phyloP scores from a whole-genome alignment of 306 rosid species.

The Trifolium pratense region DNA sequence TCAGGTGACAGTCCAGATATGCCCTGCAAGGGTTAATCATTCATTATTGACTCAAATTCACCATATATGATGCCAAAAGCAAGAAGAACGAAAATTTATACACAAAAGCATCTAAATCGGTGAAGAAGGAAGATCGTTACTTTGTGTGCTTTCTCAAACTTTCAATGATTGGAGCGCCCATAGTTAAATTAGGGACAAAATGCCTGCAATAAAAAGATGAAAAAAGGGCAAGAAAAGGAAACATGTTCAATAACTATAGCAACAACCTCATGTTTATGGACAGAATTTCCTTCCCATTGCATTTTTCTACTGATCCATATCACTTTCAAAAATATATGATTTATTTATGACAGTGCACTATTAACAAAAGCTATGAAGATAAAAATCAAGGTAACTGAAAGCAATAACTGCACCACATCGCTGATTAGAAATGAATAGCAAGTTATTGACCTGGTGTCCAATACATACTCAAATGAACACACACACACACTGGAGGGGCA shows the following conservation, averaged over 20 bases:
- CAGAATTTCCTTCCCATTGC: conserved; percentile 9
- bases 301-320: background rate
- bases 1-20: conserved; percentile 95
- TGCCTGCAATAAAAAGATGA: conserved; percentile 59
- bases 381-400: background rate
- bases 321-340: conserved; percentile 9
- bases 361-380: background rate
- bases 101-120: background rate
- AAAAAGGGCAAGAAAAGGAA: conserved; percentile 28
- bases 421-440: background rate
- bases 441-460: no score
- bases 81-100: background rate
- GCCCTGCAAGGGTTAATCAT: conserved; percentile 57
- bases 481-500: no score
- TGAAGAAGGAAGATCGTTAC: conserved; percentile 52
- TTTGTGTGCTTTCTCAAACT: conserved; percentile 91
- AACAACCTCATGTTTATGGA: conserved; percentile 36
- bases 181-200: conserved; percentile 90
- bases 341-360: background rate
- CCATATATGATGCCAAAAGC: conserved; percentile 12
- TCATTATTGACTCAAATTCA: conserved; percentile 26
- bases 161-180: conserved; percentile 92
- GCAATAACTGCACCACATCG: background rate
- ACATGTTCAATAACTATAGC: conserved; percentile 26
- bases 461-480: no score